Conservation (phyloP, 2,329 filamentous ascomycete genomes). For the Beauveria sp. region DNA sequence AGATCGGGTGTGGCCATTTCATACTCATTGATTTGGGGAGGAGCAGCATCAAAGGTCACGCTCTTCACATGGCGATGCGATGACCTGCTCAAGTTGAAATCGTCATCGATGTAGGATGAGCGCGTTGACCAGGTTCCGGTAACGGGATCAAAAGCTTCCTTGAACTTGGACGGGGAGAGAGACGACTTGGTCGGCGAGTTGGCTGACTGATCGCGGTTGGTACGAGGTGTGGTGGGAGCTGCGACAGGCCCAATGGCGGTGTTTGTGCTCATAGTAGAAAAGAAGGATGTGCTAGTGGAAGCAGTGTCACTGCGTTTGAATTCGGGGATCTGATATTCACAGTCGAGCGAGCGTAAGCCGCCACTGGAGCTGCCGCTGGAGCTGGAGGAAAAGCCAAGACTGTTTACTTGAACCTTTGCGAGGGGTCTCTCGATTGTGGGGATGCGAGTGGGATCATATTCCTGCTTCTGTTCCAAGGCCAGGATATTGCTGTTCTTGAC, state of each 20-base stretch:
- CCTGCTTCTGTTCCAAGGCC: constrained; percentile 81
- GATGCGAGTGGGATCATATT: constrained; percentile 78
- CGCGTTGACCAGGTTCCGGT: constrained; percentile 62
- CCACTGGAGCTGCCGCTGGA: constrained; percentile 31
- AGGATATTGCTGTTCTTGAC: constrained; percentile 99
- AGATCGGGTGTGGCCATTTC: constrained; percentile 95
- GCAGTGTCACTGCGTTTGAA: constrained; percentile 48
- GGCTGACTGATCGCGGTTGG: constrained; percentile 53
- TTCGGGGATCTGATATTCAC: constrained; percentile 30
- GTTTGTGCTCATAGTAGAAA: constrained; percentile 50
- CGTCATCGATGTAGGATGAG: constrained; percentile 47
- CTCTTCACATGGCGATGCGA: constrained; percentile 87
- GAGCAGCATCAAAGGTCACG: constrained; percentile 91
- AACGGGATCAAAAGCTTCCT: constrained; percentile 62
- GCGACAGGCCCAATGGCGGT: constrained; percentile 34
- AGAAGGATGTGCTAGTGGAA: constrained; percentile 37
- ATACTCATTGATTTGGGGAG: constrained; percentile 93
- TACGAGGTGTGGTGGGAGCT: constrained; percentile 27
- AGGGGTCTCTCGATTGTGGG: constrained; percentile 77
- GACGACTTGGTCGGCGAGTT: constrained; percentile 83
- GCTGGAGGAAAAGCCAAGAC: constrained; percentile 50
- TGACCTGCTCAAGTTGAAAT: constrained; percentile 56
- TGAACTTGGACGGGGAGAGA: constrained; percentile 60
- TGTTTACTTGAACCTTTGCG: constrained; percentile 67
- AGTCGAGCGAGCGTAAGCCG: constrained; percentile 41